These are phyloP conservation scores for Circinella umbellata DNA, from an alignment of 371 early-diverging fungal genomes.

Conservation along the genomic window DNA sequence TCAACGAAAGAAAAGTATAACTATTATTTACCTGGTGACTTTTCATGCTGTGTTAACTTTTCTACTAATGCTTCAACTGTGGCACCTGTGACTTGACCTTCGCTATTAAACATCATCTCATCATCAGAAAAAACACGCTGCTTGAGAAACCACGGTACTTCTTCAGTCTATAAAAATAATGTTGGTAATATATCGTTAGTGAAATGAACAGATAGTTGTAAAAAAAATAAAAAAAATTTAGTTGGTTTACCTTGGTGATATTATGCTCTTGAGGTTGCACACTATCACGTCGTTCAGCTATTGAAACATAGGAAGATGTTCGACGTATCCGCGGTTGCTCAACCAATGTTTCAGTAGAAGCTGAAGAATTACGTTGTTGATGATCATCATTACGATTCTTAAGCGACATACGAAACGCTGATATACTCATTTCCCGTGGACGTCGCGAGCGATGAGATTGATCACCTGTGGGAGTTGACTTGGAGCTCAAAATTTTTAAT, in stretches of 20 bases:
- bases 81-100: slow-evolving; percentile 89
- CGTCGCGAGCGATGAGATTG: slow-evolving; percentile 14
- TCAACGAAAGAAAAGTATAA: too few relatives aligned
- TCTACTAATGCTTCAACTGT: slow-evolving; percentile 84
- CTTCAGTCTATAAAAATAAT: neutral
- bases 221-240: too few relatives aligned
- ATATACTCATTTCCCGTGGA: slow-evolving; percentile 39
- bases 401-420: slow-evolving; percentile 32
- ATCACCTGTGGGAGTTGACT: slow-evolving; percentile 22
- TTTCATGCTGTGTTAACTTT: slow-evolving; percentile 89
- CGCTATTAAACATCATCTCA: slow-evolving; percentile 82
- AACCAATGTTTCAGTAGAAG: neutral
- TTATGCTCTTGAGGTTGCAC: neutral
- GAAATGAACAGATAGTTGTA: neutral
- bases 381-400: slow-evolving; percentile 10
- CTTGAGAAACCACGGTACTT: slow-evolving; percentile 71
- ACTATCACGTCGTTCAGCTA: slow-evolving; percentile 1
- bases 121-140: slow-evolving; percentile 56
- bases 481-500: slow-evolving; percentile 19
- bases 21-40: slow-evolving; percentile 41
- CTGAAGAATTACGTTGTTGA: neutral
- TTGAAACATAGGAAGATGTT: slow-evolving; percentile 12
- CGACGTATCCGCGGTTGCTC: slow-evolving; percentile 14
- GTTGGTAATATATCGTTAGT: neutral
- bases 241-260: neutral